Conservation (phyloP, 768 basidiomycete species). For the Coprinopsis sp. region DNA sequence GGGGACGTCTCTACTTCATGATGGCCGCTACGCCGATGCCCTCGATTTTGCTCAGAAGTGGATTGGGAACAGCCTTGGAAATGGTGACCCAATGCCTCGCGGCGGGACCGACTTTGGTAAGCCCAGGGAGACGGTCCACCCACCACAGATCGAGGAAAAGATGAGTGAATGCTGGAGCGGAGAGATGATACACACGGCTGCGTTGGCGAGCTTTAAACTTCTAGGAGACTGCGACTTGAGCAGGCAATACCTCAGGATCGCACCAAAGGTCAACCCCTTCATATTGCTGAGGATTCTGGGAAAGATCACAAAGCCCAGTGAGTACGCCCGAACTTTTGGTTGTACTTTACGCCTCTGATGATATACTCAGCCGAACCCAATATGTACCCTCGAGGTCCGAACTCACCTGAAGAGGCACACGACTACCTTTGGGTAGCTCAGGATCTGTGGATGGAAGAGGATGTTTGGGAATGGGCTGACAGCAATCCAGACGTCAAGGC, state of each 20-base stretch:
- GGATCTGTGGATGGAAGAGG: conserved; percentile 38
- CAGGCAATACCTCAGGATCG: conserved; percentile 35
- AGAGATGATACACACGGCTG: conserved; percentile 32
- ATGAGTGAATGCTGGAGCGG: conserved; percentile 8
- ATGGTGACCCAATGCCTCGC: conserved; percentile 12
- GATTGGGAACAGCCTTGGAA: conserved; percentile 12
- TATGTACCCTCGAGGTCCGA: conserved; percentile 21
- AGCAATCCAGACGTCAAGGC: conserved; percentile 28
- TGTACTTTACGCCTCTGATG: not conserved
- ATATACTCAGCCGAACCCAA: conserved; percentile 27
- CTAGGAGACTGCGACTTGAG: conserved; percentile 36
- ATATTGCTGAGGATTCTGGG: conserved; percentile 37
- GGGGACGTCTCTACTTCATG: conserved; percentile 31
- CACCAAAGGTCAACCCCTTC: conserved; percentile 27
- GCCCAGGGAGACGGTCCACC: conserved; percentile 19
- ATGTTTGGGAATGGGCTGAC: conserved; percentile 41
- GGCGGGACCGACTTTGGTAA: conserved; percentile 25
- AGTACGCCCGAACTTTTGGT: conserved; percentile 5
- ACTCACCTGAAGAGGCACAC: conserved; percentile 39
- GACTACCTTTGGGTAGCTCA: conserved; percentile 43
- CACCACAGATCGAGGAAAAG: conserved; percentile 11
- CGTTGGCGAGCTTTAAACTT: conserved; percentile 36
- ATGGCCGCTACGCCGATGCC: conserved; percentile 30
- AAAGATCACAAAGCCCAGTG: conserved; percentile 32
- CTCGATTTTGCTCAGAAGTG: conserved; percentile 35